Percentiles rank a stretch among this genome's conserved stretches.
Conservation (phyloP, 495 filamentous ascomycete species). For the Melanomma pulvis-pyrius region DNA sequence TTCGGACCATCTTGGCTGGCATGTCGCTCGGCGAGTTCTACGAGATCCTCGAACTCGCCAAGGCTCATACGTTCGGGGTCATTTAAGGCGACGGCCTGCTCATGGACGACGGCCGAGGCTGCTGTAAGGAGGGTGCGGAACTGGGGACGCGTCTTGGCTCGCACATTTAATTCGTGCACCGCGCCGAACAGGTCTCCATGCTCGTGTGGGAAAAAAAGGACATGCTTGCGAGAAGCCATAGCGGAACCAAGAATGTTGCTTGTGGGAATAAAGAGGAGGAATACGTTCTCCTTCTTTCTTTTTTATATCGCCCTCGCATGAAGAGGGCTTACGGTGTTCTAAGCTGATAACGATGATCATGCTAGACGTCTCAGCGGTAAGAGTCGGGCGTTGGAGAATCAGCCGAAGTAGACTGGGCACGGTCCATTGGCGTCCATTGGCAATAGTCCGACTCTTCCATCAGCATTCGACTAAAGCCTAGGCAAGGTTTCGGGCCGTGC, state of each 20-base stretch:
- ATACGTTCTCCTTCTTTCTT: too few relatives aligned
- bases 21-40: slow-evolving; percentile 26
- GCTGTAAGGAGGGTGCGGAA: slow-evolving; percentile 21
- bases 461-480: too few relatives aligned
- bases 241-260: slow-evolving; percentile 6
- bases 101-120: slow-evolving; percentile 10
- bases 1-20: slow-evolving; percentile 13
- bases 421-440: too few relatives aligned
- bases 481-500: too few relatives aligned
- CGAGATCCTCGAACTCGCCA: slow-evolving; percentile 23
- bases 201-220: slow-evolving; percentile 26
- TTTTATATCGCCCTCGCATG: too few relatives aligned
- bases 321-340: too few relatives aligned
- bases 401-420: too few relatives aligned
- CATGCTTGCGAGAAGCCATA: slow-evolving; percentile 18
- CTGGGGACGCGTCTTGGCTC: slow-evolving; percentile 22
- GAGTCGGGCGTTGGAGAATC: too few relatives aligned
- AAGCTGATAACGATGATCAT: too few relatives aligned
- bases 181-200: slow-evolving; percentile 20
- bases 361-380: too few relatives aligned
- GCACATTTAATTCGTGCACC: slow-evolving; percentile 24
- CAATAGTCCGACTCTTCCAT: too few relatives aligned
- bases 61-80: slow-evolving; percentile 9
- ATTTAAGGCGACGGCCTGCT: slow-evolving; percentile 8
- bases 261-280: background rate